Percentiles rank a stretch among this genome's conserved stretches.
phyloP scores from a whole-genome alignment of 768 basidiomycete genomes.

The Phaeotremella skinneri region DNA sequence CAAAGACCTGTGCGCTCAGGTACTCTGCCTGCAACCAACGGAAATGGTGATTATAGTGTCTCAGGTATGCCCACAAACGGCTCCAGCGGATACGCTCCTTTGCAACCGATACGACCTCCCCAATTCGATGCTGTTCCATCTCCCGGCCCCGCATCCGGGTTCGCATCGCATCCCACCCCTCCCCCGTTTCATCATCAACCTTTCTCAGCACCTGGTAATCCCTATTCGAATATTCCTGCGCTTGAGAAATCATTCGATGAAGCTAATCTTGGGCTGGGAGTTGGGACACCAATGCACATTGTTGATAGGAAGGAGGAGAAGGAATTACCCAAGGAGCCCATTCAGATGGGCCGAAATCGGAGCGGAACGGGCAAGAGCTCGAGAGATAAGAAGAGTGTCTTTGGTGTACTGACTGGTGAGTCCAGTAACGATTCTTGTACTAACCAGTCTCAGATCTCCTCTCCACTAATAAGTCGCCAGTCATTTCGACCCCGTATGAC shows the following conservation, averaged over 20 bases:
- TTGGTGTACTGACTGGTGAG: constrained; percentile 50
- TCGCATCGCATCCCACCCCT: constrained; percentile 18
- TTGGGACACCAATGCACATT: constrained; percentile 36
- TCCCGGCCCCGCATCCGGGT: background rate
- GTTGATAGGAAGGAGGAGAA: constrained; percentile 33
- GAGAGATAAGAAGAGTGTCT: constrained; percentile 51
- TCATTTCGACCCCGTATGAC: constrained; percentile 97
- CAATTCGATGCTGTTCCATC: constrained; percentile 1
- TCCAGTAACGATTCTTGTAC: constrained; percentile 3
- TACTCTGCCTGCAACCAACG: constrained; percentile 34
- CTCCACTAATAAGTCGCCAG: constrained; percentile 54
- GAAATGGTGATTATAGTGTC: constrained; percentile 6
- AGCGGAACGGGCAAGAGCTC: constrained; percentile 49
- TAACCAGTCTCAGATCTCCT: constrained; percentile 37
- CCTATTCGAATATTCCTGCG: constrained; percentile 23
- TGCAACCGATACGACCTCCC: constrained; percentile 12
- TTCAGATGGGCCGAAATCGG: constrained; percentile 36
- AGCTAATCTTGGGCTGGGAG: constrained; percentile 33
- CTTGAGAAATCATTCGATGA: constrained; percentile 40
- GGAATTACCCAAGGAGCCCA: constrained; percentile 47
- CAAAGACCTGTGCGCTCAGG: constrained; percentile 47
- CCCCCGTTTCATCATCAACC: constrained; percentile 39
- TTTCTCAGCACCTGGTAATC: constrained; percentile 39
- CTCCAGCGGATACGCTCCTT: background rate
- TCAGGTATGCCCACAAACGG: constrained; percentile 12